Conservation (phyloP, 495 filamentous ascomycete species). For the Aspergillus bridgeri region DNA sequence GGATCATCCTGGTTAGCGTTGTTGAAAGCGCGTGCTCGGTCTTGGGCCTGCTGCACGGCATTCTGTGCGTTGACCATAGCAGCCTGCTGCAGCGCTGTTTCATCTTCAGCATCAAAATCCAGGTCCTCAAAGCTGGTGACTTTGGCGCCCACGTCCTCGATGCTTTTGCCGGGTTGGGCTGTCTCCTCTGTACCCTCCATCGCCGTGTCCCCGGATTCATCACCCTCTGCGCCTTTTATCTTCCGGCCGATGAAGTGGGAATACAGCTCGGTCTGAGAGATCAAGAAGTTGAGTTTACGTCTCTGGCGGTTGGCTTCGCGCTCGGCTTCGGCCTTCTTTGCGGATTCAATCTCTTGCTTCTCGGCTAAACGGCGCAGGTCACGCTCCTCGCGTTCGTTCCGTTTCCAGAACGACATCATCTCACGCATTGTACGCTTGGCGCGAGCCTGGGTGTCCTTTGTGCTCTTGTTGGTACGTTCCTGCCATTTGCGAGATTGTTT, state of each 20-base stretch:
- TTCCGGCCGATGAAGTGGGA: conserved; percentile 99
- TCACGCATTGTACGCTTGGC: conserved; percentile 98
- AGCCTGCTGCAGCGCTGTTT: conserved; percentile 72
- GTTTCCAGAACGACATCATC: conserved; percentile 99
- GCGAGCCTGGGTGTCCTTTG: conserved; percentile 93
- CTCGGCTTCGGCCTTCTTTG: conserved; percentile 92
- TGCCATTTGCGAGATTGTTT: conserved; percentile 99
- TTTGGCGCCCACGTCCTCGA: conserved; percentile 55
- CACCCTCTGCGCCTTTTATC: conserved; percentile 92
- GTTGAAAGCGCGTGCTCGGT: conserved; percentile 90
- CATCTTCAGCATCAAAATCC: conserved; percentile 94
- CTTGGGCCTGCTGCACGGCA: conserved; percentile 91
- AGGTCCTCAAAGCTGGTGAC: conserved; percentile 91
- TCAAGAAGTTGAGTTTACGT: conserved; percentile 98
- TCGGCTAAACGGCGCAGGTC: conserved; percentile 91
- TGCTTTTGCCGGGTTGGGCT: conserved; percentile 41
- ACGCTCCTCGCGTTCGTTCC: conserved; percentile 95
- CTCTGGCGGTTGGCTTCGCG: conserved; percentile 96
- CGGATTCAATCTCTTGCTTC: conserved; percentile 93
- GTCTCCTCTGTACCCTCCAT: conserved; percentile 55
- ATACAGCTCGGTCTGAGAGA: conserved; percentile 97
- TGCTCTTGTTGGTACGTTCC: conserved; percentile 94
- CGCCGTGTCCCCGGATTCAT: conserved; percentile 74
- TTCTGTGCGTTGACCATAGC: conserved; percentile 95
- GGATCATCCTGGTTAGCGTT: conserved; percentile 47